Percentiles rank a stretch among this genome's conserved stretches.
Conservation (phyloP, 768 basidiomycete genomes). For the Mycena albidolilacea region DNA sequence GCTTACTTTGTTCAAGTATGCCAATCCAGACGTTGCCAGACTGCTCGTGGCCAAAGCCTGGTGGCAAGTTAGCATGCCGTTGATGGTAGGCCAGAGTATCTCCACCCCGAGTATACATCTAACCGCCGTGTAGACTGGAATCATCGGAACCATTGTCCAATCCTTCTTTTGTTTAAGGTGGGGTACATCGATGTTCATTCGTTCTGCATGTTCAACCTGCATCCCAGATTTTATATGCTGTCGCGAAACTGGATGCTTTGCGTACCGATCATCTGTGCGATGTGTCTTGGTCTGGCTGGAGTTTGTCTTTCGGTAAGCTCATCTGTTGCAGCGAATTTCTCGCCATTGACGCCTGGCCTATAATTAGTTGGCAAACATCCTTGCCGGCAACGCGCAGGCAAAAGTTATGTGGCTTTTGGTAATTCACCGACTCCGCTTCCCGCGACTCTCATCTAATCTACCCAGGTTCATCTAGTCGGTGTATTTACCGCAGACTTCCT, state of each 20-base stretch:
- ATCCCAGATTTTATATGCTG: slow-evolving; percentile 31
- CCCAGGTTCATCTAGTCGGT: slow-evolving; percentile 34
- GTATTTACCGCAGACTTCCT: slow-evolving; percentile 30
- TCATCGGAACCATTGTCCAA: slow-evolving; percentile 23
- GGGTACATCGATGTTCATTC: background rate
- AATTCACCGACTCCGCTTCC: background rate
- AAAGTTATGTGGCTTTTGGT: slow-evolving; percentile 36
- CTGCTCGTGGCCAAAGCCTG: slow-evolving; percentile 23
- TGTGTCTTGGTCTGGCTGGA: slow-evolving; percentile 28
- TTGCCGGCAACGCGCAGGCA: slow-evolving; percentile 17
- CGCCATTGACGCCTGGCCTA: background rate
- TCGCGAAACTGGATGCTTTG: slow-evolving; percentile 30
- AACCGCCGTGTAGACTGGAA: slow-evolving; percentile 10
- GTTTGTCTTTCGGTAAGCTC: slow-evolving; percentile 30
- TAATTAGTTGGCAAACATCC: slow-evolving; percentile 21
- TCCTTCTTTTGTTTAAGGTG: slow-evolving; percentile 33
- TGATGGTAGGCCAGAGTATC: slow-evolving; percentile 13
- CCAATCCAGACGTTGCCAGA: slow-evolving; percentile 22
- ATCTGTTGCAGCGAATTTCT: background rate
- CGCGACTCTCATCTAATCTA: background rate
- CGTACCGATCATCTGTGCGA: slow-evolving; percentile 17
- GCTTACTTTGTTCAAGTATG: background rate
- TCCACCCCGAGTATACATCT: background rate
- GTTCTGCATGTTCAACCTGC: background rate
- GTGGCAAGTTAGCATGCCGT: slow-evolving; percentile 32